phyloP scores from a whole-genome alignment of 2,329 filamentous ascomycete species.

The Colletotrichum sp. region DNA sequence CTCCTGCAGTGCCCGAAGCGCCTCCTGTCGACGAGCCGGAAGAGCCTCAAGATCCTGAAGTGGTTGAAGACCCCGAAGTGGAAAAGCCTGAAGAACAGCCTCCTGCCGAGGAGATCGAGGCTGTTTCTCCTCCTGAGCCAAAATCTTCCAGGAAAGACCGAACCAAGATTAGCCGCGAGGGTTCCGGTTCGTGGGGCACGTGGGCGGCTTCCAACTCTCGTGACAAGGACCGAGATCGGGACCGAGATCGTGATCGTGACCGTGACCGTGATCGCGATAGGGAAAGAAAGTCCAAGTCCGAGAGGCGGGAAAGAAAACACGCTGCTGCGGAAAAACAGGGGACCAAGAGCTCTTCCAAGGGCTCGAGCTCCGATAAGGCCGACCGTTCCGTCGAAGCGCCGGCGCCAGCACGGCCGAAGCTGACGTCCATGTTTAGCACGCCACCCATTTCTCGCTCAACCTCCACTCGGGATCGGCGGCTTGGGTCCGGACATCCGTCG shows the following conservation, averaged over 20 bases:
- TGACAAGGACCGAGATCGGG: conserved; percentile 58
- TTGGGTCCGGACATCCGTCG: conserved; percentile 63
- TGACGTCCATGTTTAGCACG: conserved; percentile 70
- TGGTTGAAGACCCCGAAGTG: not conserved
- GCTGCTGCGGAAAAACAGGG: conserved; percentile 64
- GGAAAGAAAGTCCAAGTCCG: conserved; percentile 57
- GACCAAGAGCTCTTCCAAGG: conserved; percentile 63
- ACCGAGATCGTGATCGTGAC: conserved; percentile 40
- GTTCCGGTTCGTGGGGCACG: conserved; percentile 74
- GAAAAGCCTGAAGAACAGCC: not conserved
- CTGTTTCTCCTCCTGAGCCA: conserved; percentile 55
- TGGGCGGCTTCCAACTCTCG: conserved; percentile 64
- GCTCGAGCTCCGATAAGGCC: conserved; percentile 76
- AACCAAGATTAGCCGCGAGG: conserved; percentile 75
- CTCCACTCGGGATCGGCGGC: conserved; percentile 69
- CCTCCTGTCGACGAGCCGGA: conserved; percentile 29
- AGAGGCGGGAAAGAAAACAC: conserved; percentile 60
- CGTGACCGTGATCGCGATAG: conserved; percentile 30
- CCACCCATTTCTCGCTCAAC: conserved; percentile 72
- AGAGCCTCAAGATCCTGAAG: not conserved
- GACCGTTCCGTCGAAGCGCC: conserved; percentile 56
- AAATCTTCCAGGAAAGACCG: conserved; percentile 77
- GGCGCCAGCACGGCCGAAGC: conserved; percentile 60
- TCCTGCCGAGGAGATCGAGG: not conserved
- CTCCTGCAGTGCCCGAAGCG: conserved; percentile 52